phyloP scores from a whole-genome alignment of 768 basidiomycete genomes.

The Termitomyces sp. region DNA sequence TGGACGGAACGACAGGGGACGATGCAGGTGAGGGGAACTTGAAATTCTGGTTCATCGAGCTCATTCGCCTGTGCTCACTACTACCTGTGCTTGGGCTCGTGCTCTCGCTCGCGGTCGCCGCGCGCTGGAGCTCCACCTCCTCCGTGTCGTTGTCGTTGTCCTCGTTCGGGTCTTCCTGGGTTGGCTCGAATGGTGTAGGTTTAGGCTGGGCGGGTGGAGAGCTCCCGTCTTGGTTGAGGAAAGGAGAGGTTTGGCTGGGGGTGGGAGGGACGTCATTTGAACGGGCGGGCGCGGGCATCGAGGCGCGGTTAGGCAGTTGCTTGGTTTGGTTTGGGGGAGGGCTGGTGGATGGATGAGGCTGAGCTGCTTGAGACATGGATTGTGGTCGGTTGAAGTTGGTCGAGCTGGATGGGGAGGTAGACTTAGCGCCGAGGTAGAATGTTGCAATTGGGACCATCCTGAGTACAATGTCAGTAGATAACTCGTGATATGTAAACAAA shows the following conservation, averaged over 20 bases:
- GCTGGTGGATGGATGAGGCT: constrained; percentile 41
- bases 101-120: neutral
- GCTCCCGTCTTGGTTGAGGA: constrained; percentile 37
- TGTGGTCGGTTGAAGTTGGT: constrained; percentile 53
- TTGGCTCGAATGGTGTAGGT: constrained; percentile 41
- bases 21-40: constrained; percentile 55
- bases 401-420: constrained; percentile 38
- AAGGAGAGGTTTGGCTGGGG: constrained; percentile 32
- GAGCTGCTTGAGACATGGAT: constrained; percentile 71
- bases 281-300: constrained; percentile 61
- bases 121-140: constrained; percentile 16
- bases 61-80: constrained; percentile 36
- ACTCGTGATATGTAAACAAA: neutral
- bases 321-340: constrained; percentile 29
- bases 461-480: neutral
- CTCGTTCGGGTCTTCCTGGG: constrained; percentile 47
- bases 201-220: constrained; percentile 17
- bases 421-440: constrained; percentile 77
- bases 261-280: constrained; percentile 35
- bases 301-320: constrained; percentile 51
- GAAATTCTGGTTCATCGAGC: constrained; percentile 76
- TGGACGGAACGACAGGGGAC: constrained; percentile 26
- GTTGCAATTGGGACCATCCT: constrained; percentile 87
- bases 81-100: constrained; percentile 7
- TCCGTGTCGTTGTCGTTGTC: constrained; percentile 34